A percentile compares a stretch with the other conserved stretches of the same genome.
Conservation (phyloP, 176 grass and related monocot species). For the Secale cereale region DNA sequence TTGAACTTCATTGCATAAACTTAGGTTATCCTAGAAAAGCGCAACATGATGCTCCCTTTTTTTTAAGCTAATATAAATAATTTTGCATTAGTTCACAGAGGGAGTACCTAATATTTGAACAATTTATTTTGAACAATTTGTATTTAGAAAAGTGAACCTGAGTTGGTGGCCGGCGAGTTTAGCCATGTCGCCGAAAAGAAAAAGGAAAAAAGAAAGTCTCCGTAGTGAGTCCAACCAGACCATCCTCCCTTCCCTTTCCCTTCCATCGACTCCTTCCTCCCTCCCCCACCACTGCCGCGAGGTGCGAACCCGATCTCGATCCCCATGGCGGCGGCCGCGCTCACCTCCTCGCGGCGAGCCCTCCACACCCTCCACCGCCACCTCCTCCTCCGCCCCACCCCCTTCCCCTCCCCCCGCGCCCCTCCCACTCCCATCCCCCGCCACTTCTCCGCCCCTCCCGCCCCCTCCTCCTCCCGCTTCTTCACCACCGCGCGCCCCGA, state of each 20-base stretch:
- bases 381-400: constrained; percentile 27
- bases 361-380: constrained; percentile 27
- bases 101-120: no score
- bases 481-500: constrained; percentile 26
- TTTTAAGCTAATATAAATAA: no score
- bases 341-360: constrained; percentile 43
- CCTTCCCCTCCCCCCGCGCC: background rate
- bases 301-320: constrained; percentile 42
- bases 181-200: no score
- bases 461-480: constrained; percentile 13
- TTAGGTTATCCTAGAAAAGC: no score
- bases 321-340: constrained; percentile 42
- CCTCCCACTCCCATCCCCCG: background rate
- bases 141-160: no score
- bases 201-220: background rate
- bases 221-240: constrained; percentile 18
- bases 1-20: no score
- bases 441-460: background rate
- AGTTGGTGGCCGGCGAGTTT: no score
- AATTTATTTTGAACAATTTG: no score
- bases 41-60: no score
- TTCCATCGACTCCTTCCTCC: background rate
- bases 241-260: background rate
- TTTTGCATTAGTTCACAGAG: no score
- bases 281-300: background rate